A percentile compares a stretch with the other conserved stretches of the same genome.
phyloP scores from a whole-genome alignment of 1,284 basidiomycete species.

The Hemileia vastatrix region DNA sequence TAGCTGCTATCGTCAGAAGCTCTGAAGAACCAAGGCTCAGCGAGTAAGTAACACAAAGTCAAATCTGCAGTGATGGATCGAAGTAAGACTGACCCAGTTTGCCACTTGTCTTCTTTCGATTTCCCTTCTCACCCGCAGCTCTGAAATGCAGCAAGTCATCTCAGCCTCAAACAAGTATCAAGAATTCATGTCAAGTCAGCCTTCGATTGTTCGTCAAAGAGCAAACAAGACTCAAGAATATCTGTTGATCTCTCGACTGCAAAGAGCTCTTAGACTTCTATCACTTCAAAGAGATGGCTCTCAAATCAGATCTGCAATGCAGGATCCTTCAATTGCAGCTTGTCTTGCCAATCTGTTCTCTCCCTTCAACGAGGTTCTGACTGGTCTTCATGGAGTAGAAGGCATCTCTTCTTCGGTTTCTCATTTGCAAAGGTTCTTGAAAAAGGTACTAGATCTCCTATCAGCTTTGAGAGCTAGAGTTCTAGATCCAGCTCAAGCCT shows the following conservation, averaged over 20 bases:
- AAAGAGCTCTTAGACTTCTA: too few species aligned
- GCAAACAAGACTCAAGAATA: too few species aligned
- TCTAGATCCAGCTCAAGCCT: slow-evolving; percentile 34
- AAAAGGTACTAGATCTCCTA: slow-evolving; percentile 34
- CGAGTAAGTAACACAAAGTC: slow-evolving; percentile 22
- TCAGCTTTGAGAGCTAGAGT: slow-evolving; percentile 36
- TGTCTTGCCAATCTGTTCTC: slow-evolving; percentile 33
- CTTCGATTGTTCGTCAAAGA: too few species aligned
- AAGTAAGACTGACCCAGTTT: too few species aligned
- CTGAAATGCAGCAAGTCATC: too few species aligned
- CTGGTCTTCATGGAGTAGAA: slow-evolving; percentile 33
- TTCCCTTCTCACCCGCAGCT: too few species aligned
- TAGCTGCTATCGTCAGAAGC: slow-evolving; percentile 39
- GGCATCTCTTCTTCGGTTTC: slow-evolving; percentile 30
- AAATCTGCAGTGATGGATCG: background rate
- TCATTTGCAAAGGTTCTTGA: slow-evolving; percentile 30
- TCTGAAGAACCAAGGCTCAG: slow-evolving; percentile 38
- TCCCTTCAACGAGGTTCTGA: slow-evolving; percentile 34
- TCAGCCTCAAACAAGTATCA: too few species aligned
- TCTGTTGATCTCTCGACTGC: too few species aligned
- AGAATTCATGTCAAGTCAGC: too few species aligned
- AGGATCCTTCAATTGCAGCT: slow-evolving; percentile 32
- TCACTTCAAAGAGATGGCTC: too few species aligned
- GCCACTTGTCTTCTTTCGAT: too few species aligned
- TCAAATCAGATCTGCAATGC: too few species aligned